Percentiles rank a stretch among this genome's conserved stretches.
Conservation (phyloP, 192 early-diverging fungal species). For the Backusella psychrophila region DNA sequence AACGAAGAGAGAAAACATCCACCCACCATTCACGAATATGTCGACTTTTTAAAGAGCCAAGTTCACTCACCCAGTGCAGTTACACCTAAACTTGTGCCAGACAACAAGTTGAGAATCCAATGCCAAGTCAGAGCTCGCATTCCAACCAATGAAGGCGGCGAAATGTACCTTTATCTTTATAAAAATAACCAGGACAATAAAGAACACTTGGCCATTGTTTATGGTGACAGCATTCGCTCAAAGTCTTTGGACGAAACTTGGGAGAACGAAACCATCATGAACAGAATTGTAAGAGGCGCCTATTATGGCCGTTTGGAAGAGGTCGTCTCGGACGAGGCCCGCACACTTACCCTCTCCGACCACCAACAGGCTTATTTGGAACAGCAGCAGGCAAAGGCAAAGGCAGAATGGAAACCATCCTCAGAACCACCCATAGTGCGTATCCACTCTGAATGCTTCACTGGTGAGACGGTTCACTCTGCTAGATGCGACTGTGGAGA, state of each 20-base stretch:
- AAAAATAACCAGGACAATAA: slow-evolving; percentile 81
- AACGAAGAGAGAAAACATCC: background rate
- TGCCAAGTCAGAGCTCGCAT: slow-evolving; percentile 76
- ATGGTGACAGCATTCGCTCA: slow-evolving; percentile 78
- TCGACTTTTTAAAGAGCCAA: slow-evolving; percentile 34
- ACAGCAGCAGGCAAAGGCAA: slow-evolving; percentile 22
- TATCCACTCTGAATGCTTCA: slow-evolving; percentile 97
- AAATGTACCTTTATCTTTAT: slow-evolving; percentile 84
- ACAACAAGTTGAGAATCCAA: slow-evolving; percentile 26
- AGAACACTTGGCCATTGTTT: slow-evolving; percentile 94
- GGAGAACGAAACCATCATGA: slow-evolving; percentile 72
- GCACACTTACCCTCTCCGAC: slow-evolving; percentile 2
- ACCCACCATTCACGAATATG: slow-evolving; percentile 33
- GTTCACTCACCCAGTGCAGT: slow-evolving; percentile 28
- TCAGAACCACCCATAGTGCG: slow-evolving; percentile 68
- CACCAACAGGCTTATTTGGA: slow-evolving; percentile 28
- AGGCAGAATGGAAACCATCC: slow-evolving; percentile 18
- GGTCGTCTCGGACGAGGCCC: slow-evolving; percentile 37
- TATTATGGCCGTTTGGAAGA: slow-evolving; percentile 53
- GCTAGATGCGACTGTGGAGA: slow-evolving; percentile 95
- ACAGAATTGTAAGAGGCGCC: slow-evolving; percentile 81
- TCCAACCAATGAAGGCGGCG: slow-evolving; percentile 71
- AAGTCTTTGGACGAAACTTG: slow-evolving; percentile 61
- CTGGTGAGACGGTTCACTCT: slow-evolving; percentile 90
- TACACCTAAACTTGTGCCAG: slow-evolving; percentile 20